Base-by-base conservation (phyloP, 148 eudicot genomes). In the Drosera capensis region DNA sequence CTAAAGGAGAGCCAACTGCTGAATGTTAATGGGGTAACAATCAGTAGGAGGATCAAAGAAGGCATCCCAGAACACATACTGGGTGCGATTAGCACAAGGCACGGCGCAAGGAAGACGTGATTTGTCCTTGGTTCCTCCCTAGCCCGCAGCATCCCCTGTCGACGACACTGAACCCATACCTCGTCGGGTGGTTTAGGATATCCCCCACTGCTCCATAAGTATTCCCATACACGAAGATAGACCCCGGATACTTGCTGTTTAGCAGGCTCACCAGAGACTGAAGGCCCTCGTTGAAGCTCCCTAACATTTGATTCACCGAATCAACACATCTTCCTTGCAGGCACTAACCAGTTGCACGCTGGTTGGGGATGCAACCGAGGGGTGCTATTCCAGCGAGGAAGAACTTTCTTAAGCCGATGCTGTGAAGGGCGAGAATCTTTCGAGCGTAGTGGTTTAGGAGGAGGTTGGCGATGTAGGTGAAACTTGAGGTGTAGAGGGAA, bases 321-420 rank as follows among this genome's bases (percentile, higher is more conserved):
- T 71, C 74, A 0, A 82, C 79, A 60, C 96, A 86, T 0, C 31
- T 54, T 0, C 88, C 77, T 2, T 23, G 20, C 0, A 55, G 40
- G 13, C 78, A 70, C 25, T 73, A 82, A 0, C 94, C 83, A 11
- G 82, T 46, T n/a, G n/a, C n/a, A n/a, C n/a, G n/a, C 1, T 78
- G 73, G 59, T 79, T 86, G 0, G 96, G 96, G 31, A 86, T 82
- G 52, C 96, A 86, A 2, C 96, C 96, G 79, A 86, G 68, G 20
- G 65, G 12, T 24, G 94, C 96, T 14, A 86, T 21, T 11, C 96
- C 96, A 0, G 79, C 75, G 23, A 86, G 60, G 35, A 71, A 79
- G 34, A 86, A 79, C 42, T 76, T 86, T 48, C 96, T 54, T 0
- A 65, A 94, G 55, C 96, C 96, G 16, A 86, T 79, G 37, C 76